phyloP scores from a whole-genome alignment of 371 early-diverging fungal species.

The Dinochytrium kinnereticum region DNA sequence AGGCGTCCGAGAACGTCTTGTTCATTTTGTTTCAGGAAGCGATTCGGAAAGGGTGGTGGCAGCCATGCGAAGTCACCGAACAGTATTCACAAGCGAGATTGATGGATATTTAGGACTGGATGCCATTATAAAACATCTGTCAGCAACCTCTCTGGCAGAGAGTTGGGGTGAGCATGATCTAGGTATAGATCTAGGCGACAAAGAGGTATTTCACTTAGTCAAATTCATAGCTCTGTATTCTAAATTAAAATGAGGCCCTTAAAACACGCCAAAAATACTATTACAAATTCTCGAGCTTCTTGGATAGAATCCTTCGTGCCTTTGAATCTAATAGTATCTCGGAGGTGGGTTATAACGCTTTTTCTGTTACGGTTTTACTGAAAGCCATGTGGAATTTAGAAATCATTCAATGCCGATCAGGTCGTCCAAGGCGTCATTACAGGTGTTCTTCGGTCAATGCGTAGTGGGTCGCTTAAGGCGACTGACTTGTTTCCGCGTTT shows the following conservation, averaged over 20 bases:
- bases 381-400: conserved; percentile 1
- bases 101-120: background rate
- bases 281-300: background rate
- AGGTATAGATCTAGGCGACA: too few relatives aligned
- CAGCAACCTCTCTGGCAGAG: background rate
- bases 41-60: background rate
- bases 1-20: background rate
- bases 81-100: background rate
- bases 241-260: too few relatives aligned
- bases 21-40: background rate
- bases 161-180: background rate
- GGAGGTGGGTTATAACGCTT: background rate
- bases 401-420: too few relatives aligned
- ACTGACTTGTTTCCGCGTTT: conserved; percentile 71
- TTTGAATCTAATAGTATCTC: background rate
- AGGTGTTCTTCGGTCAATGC: conserved; percentile 34
- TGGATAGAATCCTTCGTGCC: conserved; percentile 3
- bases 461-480: conserved; percentile 44
- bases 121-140: background rate
- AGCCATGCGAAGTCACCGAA: background rate
- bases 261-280: background rate
- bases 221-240: too few relatives aligned
- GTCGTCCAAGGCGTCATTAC: background rate
- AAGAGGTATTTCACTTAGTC: too few relatives aligned
- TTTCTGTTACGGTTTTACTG: background rate